Base-by-base conservation (phyloP, 352 stramenopile species). In the Pythium phragmiticola region DNA sequence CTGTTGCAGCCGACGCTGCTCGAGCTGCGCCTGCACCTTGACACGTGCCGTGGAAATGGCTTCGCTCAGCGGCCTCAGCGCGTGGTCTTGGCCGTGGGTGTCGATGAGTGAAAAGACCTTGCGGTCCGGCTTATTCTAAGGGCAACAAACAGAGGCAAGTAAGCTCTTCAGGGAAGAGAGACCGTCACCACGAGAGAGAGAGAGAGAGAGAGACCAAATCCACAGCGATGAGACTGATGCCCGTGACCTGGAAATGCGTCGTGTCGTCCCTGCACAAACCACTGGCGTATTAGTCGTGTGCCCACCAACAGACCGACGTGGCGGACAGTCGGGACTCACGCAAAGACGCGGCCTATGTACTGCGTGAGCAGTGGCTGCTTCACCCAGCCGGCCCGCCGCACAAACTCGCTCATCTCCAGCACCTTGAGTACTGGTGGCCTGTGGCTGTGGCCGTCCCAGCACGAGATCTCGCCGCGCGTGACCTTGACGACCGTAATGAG, bases 401-500 rank as follows among this genome's bases (percentile, higher is more conserved):
- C 80, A 63, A 92, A 92, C 7, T 92, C 81, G 54, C 73, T 89
- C 70, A 92, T 79, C 59, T 84, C 78, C 23, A 92, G 65, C 11
- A 78, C 69, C 47, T 88, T 90, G 28, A 83, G 68, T 46, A 76
- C 39, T 53, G 80, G 45, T 41, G 75, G 67, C 67, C 84, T 70
- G 66, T 79, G 53, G 62, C 72, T 59, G 43, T 77, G 72, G 54
- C 78, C 80, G 46, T 90, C 78, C 75, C 80, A 89, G 57, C 75
- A 90, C 33, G 72, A 84, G 52, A 92, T 90, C 80, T 92, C 84
- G 19, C 81, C 81, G 7, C 81, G 75, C 9, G 77, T 87, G 55
- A 92, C 84, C 39, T 89, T 89, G 39, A 84, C 71, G 30, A 92
- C 77, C 0, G 84, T 90, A 60, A 92, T 84, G 41, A 92, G 60